These are phyloP conservation scores for Saksenaea vasiformis DNA, from an alignment of 371 early-diverging fungal species.

Conservation along the genomic window DNA sequence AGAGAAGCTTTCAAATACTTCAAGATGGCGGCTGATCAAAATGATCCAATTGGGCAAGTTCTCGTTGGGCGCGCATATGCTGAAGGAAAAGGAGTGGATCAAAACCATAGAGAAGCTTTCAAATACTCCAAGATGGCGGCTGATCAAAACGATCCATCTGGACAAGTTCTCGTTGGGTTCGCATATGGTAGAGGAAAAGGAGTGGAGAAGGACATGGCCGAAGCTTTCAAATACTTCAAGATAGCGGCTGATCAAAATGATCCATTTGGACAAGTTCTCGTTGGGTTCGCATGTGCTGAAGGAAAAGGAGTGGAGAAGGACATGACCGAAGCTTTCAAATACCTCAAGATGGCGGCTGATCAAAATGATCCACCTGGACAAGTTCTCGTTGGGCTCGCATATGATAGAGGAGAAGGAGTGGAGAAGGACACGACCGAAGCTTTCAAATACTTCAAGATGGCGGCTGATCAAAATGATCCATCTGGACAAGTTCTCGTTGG, in stretches of 20 bases:
- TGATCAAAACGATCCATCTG: constrained; percentile 34
- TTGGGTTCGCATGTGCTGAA: constrained; percentile 19
- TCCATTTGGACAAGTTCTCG: constrained; percentile 11
- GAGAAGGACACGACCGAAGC: constrained; percentile 44
- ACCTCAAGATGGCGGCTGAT: constrained; percentile 34
- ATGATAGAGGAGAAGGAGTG: constrained; percentile 41
- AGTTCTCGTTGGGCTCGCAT: constrained; percentile 6
- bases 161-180: constrained; percentile 15
- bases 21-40: too few relatives aligned
- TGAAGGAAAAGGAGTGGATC: constrained; percentile 28
- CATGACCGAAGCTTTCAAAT: constrained; percentile 38
- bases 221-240: constrained; percentile 28
- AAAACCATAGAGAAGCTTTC: constrained; percentile 23
- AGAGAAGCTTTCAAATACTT: too few relatives aligned
- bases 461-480: constrained; percentile 20
- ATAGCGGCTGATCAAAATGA: constrained; percentile 28
- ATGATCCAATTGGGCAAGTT: too few relatives aligned
- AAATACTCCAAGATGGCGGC: constrained; percentile 37
- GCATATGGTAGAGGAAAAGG: constrained; percentile 22
- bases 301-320: constrained; percentile 44
- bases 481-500: constrained; percentile 15
- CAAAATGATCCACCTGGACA: constrained; percentile 16
- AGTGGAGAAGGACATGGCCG: constrained; percentile 12
- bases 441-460: constrained; percentile 35
- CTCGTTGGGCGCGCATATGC: constrained; percentile 31